Conservation (phyloP, 1,139 yeast genomes). For the Kurtzmaniella quercitrusa region DNA sequence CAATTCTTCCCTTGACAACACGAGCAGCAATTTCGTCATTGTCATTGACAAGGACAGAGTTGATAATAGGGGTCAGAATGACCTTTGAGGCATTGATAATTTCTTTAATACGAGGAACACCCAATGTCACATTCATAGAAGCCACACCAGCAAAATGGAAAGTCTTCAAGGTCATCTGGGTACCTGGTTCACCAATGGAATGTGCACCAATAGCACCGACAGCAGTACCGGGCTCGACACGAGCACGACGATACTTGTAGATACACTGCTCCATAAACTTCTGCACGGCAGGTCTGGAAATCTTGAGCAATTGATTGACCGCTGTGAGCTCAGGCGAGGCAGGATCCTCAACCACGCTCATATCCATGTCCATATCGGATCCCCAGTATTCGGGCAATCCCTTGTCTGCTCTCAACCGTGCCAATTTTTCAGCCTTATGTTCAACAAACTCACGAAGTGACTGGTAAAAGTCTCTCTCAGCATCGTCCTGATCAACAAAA, state of each 20-base stretch:
- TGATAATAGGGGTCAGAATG: conserved; percentile 95
- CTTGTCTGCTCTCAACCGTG: conserved; percentile 52
- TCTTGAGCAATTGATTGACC: conserved; percentile 70
- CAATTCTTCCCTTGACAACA: conserved; percentile 96
- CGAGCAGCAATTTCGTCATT: conserved; percentile 97
- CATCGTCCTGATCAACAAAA: conserved; percentile 76
- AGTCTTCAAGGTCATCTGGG: conserved; percentile 97
- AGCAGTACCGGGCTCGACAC: conserved; percentile 98
- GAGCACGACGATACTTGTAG: conserved; percentile 79
- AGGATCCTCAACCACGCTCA: conserved; percentile 9
- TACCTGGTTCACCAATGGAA: conserved; percentile 98
- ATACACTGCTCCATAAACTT: conserved; percentile 75
- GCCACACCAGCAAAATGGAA: conserved; percentile 99
- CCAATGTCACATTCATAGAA: conserved; percentile 95
- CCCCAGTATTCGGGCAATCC: conserved; percentile 34
- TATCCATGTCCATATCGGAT: conserved; percentile 19
- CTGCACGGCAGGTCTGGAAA: conserved; percentile 56
- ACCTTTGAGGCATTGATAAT: conserved; percentile 94
- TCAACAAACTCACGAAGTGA: conserved; percentile 64
- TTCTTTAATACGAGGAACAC: conserved; percentile 99
- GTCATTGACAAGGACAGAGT: conserved; percentile 88
- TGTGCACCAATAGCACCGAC: conserved; percentile 99
- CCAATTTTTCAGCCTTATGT: conserved; percentile 54
- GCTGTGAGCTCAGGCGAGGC: conserved; percentile 46
- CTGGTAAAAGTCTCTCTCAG: conserved; percentile 76